Conservation (phyloP, 805 yeast species). For the Saturnispora galanensis region DNA sequence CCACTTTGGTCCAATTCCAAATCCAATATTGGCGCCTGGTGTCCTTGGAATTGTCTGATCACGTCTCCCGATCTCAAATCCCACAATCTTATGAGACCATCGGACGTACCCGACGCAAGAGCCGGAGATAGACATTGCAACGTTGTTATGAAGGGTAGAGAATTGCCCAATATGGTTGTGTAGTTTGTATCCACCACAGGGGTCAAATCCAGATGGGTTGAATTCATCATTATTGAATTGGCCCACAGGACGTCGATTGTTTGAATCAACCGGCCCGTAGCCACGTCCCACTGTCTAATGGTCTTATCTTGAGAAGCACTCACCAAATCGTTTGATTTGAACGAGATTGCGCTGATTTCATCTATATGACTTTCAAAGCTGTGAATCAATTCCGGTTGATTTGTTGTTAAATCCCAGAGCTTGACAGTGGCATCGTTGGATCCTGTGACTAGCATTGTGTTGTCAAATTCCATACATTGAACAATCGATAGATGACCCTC, state of each 20-base stretch:
- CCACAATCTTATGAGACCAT: slow-evolving; percentile 69
- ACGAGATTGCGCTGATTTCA: slow-evolving; percentile 53
- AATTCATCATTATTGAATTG: slow-evolving; percentile 26
- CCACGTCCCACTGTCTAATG: slow-evolving; percentile 66
- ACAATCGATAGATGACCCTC: slow-evolving; percentile 56
- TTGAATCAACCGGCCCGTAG: slow-evolving; percentile 55
- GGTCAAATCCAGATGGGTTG: slow-evolving; percentile 7
- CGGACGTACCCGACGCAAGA: slow-evolving; percentile 68
- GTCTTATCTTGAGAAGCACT: slow-evolving; percentile 67
- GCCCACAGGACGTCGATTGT: slow-evolving; percentile 65
- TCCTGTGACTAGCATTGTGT: slow-evolving; percentile 41
- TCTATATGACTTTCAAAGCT: slow-evolving; percentile 59
- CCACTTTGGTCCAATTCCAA: slow-evolving; percentile 55
- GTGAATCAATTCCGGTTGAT: slow-evolving; percentile 25
- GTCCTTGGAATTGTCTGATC: slow-evolving; percentile 52
- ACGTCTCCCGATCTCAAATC: slow-evolving; percentile 64
- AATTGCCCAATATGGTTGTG: not conserved
- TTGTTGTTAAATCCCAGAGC: slow-evolving; percentile 41
- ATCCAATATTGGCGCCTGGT: slow-evolving; percentile 58
- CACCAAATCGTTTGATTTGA: slow-evolving; percentile 43
- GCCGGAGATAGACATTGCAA: slow-evolving; percentile 69
- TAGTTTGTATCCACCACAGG: slow-evolving; percentile 7
- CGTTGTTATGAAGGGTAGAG: slow-evolving; percentile 47
- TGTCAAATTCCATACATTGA: slow-evolving; percentile 46
- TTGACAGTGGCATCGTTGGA: slow-evolving; percentile 54